Base-by-base conservation (phyloP, 805 yeast species). In the Cyberlindnera petersonii region DNA sequence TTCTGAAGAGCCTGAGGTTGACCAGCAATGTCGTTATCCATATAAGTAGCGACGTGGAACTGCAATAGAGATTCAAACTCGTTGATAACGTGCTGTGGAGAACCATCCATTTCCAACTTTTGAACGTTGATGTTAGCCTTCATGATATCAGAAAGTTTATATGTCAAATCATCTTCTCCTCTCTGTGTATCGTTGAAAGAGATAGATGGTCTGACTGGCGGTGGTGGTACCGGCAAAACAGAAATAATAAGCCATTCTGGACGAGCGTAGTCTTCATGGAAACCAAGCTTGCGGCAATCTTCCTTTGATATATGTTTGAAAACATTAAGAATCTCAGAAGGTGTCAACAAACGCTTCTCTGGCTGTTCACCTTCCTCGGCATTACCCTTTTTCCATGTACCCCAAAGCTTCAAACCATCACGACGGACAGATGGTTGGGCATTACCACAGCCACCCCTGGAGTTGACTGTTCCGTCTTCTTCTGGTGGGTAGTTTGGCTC, bases 1-100 rank as follows among this genome's bases (percentile, higher is more conserved):
- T 93, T 93, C 61, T 93, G 99, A 47, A 93, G 74, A 24, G 99
- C 98, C 64, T 91, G 98, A 1, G 98, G 99, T 68, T 93, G 98
- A 47, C 99, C 98, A 11, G 98, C 98, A 65, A 93, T 93, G 68
- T 93, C 98, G 63, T 93, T 93, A 68, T 93, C 98, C 99, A 93
- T 93, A 61, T 93, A 93, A 0, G 99, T 93, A 7, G 99, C 99
- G 37, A 93, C 97, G 57, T 93, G 99, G 64, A 88, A 93, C 62
- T 93, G 99, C 44, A 93, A 71, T 52, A 93, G 76, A 31, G 95
- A 84, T 63, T 93, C 98, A 59, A 93, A 91, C 66, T 93, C 99
- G 59, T 86, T 86, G 53, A 93, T 84, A 31, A 94, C 98, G 62
- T 93, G 99, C 56, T 91, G 97, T 13, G 99, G 98, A 4, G 98